Conservation (phyloP, 2,329 filamentous ascomycete genomes). For the Penicillium capsulatum region DNA sequence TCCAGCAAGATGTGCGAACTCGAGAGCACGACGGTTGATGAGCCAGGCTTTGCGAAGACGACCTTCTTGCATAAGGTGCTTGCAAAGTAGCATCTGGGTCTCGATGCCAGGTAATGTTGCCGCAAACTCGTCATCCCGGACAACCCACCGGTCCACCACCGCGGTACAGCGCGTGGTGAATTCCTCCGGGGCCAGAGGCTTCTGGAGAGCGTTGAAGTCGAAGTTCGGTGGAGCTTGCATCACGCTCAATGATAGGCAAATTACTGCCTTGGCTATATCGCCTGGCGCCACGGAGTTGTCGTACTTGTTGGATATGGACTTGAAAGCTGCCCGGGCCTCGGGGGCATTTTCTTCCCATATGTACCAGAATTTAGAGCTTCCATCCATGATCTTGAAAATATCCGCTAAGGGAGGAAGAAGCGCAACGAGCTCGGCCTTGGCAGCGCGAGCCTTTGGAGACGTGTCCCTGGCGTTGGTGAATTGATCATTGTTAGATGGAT, state of each 20-base stretch:
- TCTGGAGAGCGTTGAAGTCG: slow-evolving; percentile 35
- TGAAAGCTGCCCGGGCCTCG: slow-evolving; percentile 20
- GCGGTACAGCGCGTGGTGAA: slow-evolving; percentile 47
- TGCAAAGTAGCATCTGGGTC: slow-evolving; percentile 49
- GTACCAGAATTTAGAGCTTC: slow-evolving; percentile 29
- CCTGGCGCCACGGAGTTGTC: slow-evolving; percentile 30
- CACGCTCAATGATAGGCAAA: slow-evolving; percentile 45
- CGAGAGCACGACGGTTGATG: slow-evolving; percentile 48
- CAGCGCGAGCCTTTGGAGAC: slow-evolving; percentile 27
- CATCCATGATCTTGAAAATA: slow-evolving; percentile 30
- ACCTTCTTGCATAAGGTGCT: slow-evolving; percentile 54
- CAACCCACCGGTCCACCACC: slow-evolving; percentile 46
- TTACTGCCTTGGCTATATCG: slow-evolving; percentile 40
- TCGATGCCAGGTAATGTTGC: slow-evolving; percentile 53
- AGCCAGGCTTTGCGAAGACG: slow-evolving; percentile 55
- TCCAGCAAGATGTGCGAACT: slow-evolving; percentile 51
- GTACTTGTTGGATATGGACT: slow-evolving; percentile 2
- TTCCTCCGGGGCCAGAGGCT: slow-evolving; percentile 40
- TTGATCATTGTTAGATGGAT: slow-evolving; percentile 23
- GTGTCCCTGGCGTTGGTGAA: slow-evolving; percentile 22
- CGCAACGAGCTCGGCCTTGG: slow-evolving; percentile 26
- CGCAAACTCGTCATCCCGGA: slow-evolving; percentile 49
- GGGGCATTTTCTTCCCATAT: slow-evolving; percentile 35
- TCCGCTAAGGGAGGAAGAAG: slow-evolving; percentile 35
- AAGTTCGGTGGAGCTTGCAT: slow-evolving; percentile 40